Base-by-base conservation (phyloP, 331 rosid species). In the Pyracantha coccinea region DNA sequence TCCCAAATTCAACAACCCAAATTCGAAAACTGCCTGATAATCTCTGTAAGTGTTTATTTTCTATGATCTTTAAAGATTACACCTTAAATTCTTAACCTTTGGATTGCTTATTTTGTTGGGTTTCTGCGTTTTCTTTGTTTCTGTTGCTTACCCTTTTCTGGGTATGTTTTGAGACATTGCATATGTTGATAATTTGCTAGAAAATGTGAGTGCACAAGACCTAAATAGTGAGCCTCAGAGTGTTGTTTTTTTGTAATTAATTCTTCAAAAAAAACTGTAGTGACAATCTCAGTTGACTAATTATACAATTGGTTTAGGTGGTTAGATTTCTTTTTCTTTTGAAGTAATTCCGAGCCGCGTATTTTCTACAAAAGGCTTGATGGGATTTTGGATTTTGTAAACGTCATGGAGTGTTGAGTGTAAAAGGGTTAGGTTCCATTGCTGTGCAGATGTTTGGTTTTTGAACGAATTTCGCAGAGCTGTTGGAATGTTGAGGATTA, bases 1-100 rank as follows among this genome's bases (percentile, higher is more conserved):
- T 3, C 28, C 57, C 57, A 72, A 55, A 62, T 21, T 8, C 63
- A 52, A 60, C 20, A 74, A 65, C 79, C 82, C 83, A 78, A 75
- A 12, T 69, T 58, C 35, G 58, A 25, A 8, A 79, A 65, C 74
- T 28, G 50, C 77, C 35, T 20, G 17, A 50, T 17, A 0, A 65
- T 33, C 68, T 80, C 57, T 45, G 82, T 81, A 55, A 70, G 83
- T 70, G 61, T 6, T 65, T 13, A 23, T 45, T 68, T 66, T 57
- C 53, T 58, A 53, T 69, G 78, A 70, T 78, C 63, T 68, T 14
- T 41, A 10, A 13, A 59, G 14, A 25, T 8, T 71, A 5, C 78
- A 20, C 74, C 65, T 61, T 72, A 15, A 27, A 47, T 59, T 35
- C 35, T 58, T 10, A 19, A 15, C 4, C 69, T 69, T 9, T 59